Evolutionary conservation across 306 rosid species (phyloP).

Genomic region (Vicia faba): DNA sequence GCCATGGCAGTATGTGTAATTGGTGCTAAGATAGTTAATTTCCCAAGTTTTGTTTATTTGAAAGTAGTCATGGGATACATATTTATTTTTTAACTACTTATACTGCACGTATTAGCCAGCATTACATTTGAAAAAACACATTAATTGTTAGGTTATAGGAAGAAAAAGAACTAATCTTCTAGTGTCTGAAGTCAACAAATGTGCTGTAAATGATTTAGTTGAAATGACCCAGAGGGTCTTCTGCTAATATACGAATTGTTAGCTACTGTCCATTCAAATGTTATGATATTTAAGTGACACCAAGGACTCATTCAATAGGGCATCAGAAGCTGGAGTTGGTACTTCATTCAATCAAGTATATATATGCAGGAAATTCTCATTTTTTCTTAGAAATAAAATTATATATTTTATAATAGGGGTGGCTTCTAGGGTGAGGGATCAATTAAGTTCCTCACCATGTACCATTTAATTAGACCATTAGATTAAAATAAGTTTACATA

Average conservation of each 20-base stretch:
- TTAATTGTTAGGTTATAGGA: constrained; percentile 34
- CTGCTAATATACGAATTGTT: background rate
- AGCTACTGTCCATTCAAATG: background rate
- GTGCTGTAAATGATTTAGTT: constrained; percentile 29
- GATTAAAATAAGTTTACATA: too few relatives aligned
- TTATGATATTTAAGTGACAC: background rate
- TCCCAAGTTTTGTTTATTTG: background rate
- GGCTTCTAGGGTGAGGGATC: too few relatives aligned
- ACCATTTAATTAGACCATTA: too few relatives aligned
- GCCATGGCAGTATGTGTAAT: constrained; percentile 51
- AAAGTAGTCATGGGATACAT: background rate
- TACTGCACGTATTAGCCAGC: background rate
- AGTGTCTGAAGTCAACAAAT: constrained; percentile 21
- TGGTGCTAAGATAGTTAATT: constrained; percentile 21
- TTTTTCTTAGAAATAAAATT: too few relatives aligned
- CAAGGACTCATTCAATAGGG: background rate
- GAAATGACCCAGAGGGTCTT: constrained; percentile 6
- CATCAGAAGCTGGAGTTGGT: too few relatives aligned
- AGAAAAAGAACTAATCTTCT: constrained; percentile 22
- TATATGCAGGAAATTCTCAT: too few relatives aligned
- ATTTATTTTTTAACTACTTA: background rate
- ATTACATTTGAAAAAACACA: constrained; percentile 29
- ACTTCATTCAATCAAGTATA: too few relatives aligned
- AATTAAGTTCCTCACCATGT: too few relatives aligned
- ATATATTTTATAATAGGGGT: too few relatives aligned